Evolutionary conservation across 768 basidiomycete genomes (phyloP), one percentile per base, ranked within the genome.

Genomic region (Boletellus sp.): DNA sequence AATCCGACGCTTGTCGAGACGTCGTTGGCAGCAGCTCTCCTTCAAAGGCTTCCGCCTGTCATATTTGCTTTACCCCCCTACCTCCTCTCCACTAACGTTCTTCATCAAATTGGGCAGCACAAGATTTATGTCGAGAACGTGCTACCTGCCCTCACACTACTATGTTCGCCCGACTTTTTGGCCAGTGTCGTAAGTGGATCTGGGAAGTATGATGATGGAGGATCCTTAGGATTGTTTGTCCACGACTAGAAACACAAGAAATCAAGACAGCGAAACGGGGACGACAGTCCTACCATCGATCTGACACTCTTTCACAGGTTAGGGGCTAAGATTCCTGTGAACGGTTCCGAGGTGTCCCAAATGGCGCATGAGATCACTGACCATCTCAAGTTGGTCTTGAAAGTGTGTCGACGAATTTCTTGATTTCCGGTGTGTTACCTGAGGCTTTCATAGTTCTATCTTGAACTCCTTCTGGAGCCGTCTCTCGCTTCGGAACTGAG

Each of bases 231-330:
- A 8, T 55, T 53, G 22, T 23, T 36, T 24, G 37, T 46, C 17
- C 51, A 35, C 16, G 60, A 54, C 39, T 53, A 53, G 31, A 65
- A 62, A 44, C 73, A 69, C 49, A 68, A 65, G 42, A 63, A 62
- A 44, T 35, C 47, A 35, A 66, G 46, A 55, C 52, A 51, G 39
- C 60, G 50, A 50, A 47, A 33, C 38, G 45, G 56, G 47, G 47
- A 50, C 42, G 41, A 42, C 19, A 15, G 28, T 34, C 36, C 51
- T 3, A 20, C 50, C 8, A 37, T 71, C 15, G 61, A 77, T 34
- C 23, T 35, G 10, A 48, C 56, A 6, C 63, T 60, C 0, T 72
- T 77, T 40, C 57, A 55, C 5, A 64, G 50, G 24, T 56, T 75
- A 17, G 62, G 62, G 1, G 23, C 51, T 1, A 40, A 36, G 11